These are phyloP conservation scores for Podaxis pistillaris DNA, from an alignment of 768 basidiomycete genomes.

Conservation along the genomic window DNA sequence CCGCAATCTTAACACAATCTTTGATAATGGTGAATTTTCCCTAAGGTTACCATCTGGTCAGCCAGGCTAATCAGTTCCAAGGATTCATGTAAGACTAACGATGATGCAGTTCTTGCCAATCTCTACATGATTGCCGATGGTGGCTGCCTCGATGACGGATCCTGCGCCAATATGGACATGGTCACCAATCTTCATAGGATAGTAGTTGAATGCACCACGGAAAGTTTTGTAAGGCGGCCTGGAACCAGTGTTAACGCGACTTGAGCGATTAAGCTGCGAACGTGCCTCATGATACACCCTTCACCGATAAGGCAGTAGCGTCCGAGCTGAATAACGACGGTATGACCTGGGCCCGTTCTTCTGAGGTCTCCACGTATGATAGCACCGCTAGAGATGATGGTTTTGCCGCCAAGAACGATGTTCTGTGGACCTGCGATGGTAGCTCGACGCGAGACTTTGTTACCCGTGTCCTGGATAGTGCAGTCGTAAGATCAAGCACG, in stretches of 20 bases:
- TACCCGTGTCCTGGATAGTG: slow-evolving; percentile 77
- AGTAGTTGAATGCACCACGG: slow-evolving; percentile 91
- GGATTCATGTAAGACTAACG: slow-evolving; percentile 44
- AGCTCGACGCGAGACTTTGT: slow-evolving; percentile 92
- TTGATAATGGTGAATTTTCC: slow-evolving; percentile 97
- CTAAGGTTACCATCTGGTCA: slow-evolving; percentile 35
- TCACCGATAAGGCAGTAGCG: slow-evolving; percentile 92
- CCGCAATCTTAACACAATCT: slow-evolving; percentile 88
- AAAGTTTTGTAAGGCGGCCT: slow-evolving; percentile 91
- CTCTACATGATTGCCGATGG: slow-evolving; percentile 90
- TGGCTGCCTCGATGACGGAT: slow-evolving; percentile 89
- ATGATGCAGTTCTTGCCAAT: slow-evolving; percentile 97
- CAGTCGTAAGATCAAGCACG: neutral
- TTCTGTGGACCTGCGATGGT: slow-evolving; percentile 93
- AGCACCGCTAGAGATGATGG: slow-evolving; percentile 86
- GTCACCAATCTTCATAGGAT: slow-evolving; percentile 96
- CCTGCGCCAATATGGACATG: slow-evolving; percentile 92
- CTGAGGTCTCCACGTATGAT: slow-evolving; percentile 94
- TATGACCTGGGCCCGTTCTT: slow-evolving; percentile 85
- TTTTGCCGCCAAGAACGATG: slow-evolving; percentile 96
- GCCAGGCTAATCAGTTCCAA: neutral
- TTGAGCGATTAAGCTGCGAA: neutral
- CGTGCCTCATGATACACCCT: slow-evolving; percentile 81
- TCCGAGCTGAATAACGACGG: slow-evolving; percentile 91
- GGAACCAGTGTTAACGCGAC: neutral